These are phyloP conservation scores for Steccherinum ochraceum DNA, from an alignment of 768 basidiomycete genomes.

Conservation along the genomic window DNA sequence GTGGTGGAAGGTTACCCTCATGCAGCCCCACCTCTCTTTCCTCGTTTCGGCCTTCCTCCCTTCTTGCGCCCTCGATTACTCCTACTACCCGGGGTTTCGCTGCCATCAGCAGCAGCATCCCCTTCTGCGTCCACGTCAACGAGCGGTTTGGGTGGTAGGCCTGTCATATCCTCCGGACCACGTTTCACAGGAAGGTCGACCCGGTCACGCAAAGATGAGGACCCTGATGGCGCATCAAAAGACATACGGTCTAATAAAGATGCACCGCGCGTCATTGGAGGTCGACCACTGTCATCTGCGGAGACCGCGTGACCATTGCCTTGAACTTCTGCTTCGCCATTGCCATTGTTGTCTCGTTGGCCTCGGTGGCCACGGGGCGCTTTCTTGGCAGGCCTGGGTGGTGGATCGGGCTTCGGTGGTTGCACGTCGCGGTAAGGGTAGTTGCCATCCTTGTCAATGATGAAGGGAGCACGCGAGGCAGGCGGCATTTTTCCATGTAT, in stretches of 20 bases:
- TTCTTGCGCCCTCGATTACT: slow-evolving; percentile 2
- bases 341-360: background rate
- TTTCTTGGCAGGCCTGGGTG: background rate
- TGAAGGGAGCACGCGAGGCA: too few species aligned
- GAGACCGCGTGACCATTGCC: background rate
- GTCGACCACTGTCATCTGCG: background rate
- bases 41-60: slow-evolving; percentile 2
- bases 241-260: slow-evolving; percentile 35
- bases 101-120: slow-evolving; percentile 1
- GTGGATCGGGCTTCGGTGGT: background rate
- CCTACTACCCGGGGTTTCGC: background rate
- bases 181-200: slow-evolving; percentile 25
- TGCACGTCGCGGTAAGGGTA: background rate
- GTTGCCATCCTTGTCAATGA: background rate
- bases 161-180: slow-evolving; percentile 15
- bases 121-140: background rate
- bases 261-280: slow-evolving; percentile 17
- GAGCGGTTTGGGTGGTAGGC: slow-evolving; percentile 5
- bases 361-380: background rate
- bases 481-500: too few species aligned
- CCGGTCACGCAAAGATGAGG: slow-evolving; percentile 29
- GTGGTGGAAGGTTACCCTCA: too few species aligned
- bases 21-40: background rate
- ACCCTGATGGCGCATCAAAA: slow-evolving; percentile 14
- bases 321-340: background rate